Base-by-base conservation (phyloP, 345 rosid genomes). In the Salix exigua region DNA sequence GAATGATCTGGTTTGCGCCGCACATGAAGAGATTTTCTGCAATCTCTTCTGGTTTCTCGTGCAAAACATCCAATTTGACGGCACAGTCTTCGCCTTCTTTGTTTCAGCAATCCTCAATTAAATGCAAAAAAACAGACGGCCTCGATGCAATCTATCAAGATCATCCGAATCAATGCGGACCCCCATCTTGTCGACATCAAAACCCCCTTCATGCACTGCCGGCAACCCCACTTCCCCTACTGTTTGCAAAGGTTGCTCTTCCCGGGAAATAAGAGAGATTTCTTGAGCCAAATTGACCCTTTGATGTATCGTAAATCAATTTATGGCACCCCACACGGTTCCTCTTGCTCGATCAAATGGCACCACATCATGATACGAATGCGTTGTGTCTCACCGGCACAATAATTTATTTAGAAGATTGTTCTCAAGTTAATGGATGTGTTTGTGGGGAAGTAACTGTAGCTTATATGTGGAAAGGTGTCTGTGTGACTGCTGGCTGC, bases 11-110 rank as follows among this genome's bases (percentile, higher is more conserved):
- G 40, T 73, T 12, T 73, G 76, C 73, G 46, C 4, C 1, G 66
- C 77, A 78, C 79, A 75, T 72, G 80, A 26, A 3, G 17, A 70
- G 63, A 76, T 76, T 66, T 74, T 35, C 12, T 58, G 18, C 19
- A 4, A 30, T 17, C 44, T 44, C 21, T 25, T 70, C 18, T 46
- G 48, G 37, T 48, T 28, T 46, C 9, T 10, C 25, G 8, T 17
- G 37, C 8, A 2, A 5, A 42, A 12, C 48, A 51, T 53, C 63
- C 51, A 71, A 33, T 53, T 75, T 75, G 79, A 75, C 82, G 38
- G 70, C 60, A 5, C 60, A 5, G 18, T 18, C 75, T 55, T 33
- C 14, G 23, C 72, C 23, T 73, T 81, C 78, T 53, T 33, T 21
- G 44, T 40, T 33, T 18, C 6, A 6, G 48, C 38, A 69, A 21